These are phyloP conservation scores for Acanthochlamys bracteata DNA, from an alignment of 106 monocot species.

Conservation along the genomic window DNA sequence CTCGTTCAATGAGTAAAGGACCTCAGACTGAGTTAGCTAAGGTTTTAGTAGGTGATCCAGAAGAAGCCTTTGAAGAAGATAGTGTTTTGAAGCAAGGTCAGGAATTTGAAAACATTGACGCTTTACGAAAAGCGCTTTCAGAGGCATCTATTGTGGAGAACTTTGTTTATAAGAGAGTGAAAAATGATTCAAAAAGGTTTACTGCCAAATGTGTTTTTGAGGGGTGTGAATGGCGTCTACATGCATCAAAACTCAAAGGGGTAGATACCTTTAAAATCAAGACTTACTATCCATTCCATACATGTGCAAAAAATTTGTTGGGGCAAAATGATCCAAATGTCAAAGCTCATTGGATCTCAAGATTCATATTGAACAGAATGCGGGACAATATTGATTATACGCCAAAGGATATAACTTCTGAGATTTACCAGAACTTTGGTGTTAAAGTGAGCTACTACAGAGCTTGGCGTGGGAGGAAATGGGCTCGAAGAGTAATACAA, in stretches of 20 bases:
- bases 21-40: background rate
- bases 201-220: constrained; percentile 1
- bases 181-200: background rate
- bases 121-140: constrained; percentile 4
- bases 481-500: background rate
- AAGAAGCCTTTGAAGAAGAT: background rate
- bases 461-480: constrained; percentile 3
- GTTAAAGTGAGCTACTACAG: background rate
- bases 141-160: constrained; percentile 2
- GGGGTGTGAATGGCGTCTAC: constrained; percentile 5
- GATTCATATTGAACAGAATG: background rate
- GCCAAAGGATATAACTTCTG: constrained; percentile 1
- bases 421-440: constrained; percentile 3
- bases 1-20: background rate
- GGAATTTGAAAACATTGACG: background rate
- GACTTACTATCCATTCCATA: background rate
- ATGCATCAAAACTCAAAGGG: constrained; percentile 1
- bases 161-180: background rate
- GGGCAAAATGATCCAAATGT: background rate
- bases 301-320: background rate
- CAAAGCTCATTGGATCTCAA: background rate
- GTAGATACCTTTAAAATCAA: background rate
- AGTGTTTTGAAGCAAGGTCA: background rate
- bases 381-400: background rate
- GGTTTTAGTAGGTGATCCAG: background rate